Percentiles rank a stretch among this genome's conserved stretches.
Evolutionary conservation across 768 basidiomycete genomes (phyloP).

Genomic region (Lentinula sp.): DNA sequence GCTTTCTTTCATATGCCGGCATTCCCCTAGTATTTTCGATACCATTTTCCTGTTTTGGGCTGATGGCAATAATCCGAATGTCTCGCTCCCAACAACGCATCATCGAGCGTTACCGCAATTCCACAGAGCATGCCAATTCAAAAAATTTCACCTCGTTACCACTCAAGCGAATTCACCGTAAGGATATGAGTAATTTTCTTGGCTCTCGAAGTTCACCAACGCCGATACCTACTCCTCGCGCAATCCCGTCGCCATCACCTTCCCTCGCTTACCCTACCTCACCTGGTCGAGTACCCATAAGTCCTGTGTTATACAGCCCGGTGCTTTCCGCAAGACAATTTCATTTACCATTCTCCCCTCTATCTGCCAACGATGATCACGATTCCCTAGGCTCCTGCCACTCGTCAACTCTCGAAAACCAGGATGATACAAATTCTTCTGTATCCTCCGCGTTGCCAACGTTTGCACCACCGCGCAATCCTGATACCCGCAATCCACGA

Average conservation of each 20-base stretch:
- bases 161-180: constrained; percentile 10
- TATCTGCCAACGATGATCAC: constrained; percentile 6
- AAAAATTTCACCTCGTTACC: constrained; percentile 11
- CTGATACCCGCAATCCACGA: constrained; percentile 6
- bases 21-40: constrained; percentile 42
- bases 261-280: constrained; percentile 5
- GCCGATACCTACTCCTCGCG: constrained; percentile 2
- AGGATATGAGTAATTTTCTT: constrained; percentile 3
- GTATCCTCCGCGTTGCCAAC: constrained; percentile 26
- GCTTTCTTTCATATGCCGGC: constrained; percentile 60
- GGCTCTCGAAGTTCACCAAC: background rate
- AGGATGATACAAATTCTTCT: constrained; percentile 16
- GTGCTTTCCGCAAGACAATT: constrained; percentile 14
- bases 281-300: constrained; percentile 17
- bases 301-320: constrained; percentile 13
- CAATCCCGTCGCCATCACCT: constrained; percentile 9
- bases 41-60: constrained; percentile 47
- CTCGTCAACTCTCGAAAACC: constrained; percentile 5
- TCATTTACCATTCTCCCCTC: constrained; percentile 15
- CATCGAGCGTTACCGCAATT: background rate
- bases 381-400: constrained; percentile 4
- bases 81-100: constrained; percentile 21
- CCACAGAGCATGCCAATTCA: background rate
- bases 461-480: constrained; percentile 11
- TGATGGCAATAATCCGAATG: constrained; percentile 31